Evolutionary conservation across 345 rosid species (phyloP), one percentile per base, ranked within the genome.

Genomic region (Barbarea vulgaris): DNA sequence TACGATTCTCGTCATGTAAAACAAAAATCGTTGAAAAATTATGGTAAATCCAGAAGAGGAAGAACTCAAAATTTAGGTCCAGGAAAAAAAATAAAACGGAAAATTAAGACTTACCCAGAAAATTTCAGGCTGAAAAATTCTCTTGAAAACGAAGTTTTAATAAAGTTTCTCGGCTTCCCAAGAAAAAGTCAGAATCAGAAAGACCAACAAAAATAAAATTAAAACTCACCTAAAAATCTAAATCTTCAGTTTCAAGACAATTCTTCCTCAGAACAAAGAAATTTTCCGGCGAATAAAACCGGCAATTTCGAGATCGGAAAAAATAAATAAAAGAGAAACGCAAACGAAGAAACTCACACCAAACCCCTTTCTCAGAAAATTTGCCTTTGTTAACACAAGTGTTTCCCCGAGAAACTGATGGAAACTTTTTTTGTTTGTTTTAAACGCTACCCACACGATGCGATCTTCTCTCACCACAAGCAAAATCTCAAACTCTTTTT

Each of bases 291-390:
- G 54, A 73, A 82, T 70, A 78, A 47, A n/a, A n/a, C n/a, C n/a
- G n/a, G n/a, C n/a, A n/a, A n/a, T n/a, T n/a, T n/a, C 42, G 77
- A 80, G 89, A 83, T 83, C 87, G 72, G 73, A 36, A 46, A 50
- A 27, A 13, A n/a, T n/a, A n/a, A 50, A 27, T 7, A 27, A 50
- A 58, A 10, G 28, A 66, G 30, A 66, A 67, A 61, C 54, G 46
- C 19, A 67, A 64, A 76, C 50, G 12, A 61, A 80, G 39, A 66
- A n/a, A 67, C 52, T 48, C 73, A 67, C 61, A 57, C 67, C 56
- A 69, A 76, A 71, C 27, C 69, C 73, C 64, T 27, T 27, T 57
- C 67, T 70, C 81, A 54, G 70, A 60, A 77, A 77, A 74, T 64
- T 71, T 77, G 25, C 81, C 75, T 83, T n/a, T 74, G 6, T 65